A percentile compares a stretch with the other conserved stretches of the same genome.
Conservation (phyloP, 805 yeast genomes). For the Nakazawaea peltata region DNA sequence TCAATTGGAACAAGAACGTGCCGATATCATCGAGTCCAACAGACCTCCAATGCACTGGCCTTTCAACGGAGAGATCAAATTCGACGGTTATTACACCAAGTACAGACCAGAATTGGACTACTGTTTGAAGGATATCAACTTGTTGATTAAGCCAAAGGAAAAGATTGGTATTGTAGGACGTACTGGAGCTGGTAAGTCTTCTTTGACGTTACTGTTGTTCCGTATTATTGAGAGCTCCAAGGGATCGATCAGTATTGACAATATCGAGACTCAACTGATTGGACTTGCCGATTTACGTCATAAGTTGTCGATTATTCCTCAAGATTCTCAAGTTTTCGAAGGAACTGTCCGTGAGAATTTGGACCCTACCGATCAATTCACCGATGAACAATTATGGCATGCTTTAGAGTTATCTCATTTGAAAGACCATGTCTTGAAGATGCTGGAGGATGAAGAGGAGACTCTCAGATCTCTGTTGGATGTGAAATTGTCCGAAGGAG, state of each 20-base stretch:
- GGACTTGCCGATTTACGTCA: slow-evolving; percentile 67
- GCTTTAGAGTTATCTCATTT: slow-evolving; percentile 64
- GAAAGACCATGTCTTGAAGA: slow-evolving; percentile 42
- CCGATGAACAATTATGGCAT: slow-evolving; percentile 64
- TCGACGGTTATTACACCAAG: slow-evolving; percentile 58
- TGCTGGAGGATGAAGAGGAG: slow-evolving; percentile 35
- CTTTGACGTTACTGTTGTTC: slow-evolving; percentile 66
- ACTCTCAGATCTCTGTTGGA: slow-evolving; percentile 22
- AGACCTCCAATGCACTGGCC: slow-evolving; percentile 69
- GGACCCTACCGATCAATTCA: slow-evolving; percentile 57
- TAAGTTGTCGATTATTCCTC: slow-evolving; percentile 68
- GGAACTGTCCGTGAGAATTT: slow-evolving; percentile 69
- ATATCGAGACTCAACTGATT: slow-evolving; percentile 44
- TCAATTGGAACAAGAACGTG: slow-evolving; percentile 62
- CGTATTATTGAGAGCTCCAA: slow-evolving; percentile 61
- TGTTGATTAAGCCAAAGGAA: slow-evolving; percentile 56
- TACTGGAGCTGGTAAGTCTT: slow-evolving; percentile 83
- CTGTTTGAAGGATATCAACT: slow-evolving; percentile 50
- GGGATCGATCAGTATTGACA: slow-evolving; percentile 61
- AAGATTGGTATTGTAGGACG: slow-evolving; percentile 85
- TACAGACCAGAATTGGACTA: slow-evolving; percentile 67
- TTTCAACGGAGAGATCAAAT: slow-evolving; percentile 44
- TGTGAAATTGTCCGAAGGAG: slow-evolving; percentile 56
- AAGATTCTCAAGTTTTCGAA: slow-evolving; percentile 76
- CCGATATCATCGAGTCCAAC: slow-evolving; percentile 48